Conservation (phyloP, 148 eudicot species). For the Camellia lanceoleosa region DNA sequence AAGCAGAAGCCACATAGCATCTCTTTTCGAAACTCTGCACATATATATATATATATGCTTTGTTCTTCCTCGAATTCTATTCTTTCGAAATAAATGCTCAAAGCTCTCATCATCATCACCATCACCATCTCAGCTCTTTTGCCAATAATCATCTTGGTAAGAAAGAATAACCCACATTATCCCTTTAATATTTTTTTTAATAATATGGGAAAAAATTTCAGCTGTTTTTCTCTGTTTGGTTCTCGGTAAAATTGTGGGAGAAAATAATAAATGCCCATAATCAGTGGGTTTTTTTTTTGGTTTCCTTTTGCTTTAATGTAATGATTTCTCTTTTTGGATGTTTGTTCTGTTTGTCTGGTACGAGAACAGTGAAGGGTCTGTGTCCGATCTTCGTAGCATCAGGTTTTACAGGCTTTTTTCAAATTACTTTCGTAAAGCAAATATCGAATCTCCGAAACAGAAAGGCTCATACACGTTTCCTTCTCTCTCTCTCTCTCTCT, state of each 20-base stretch:
- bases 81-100: neutral
- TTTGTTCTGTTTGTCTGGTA: neutral
- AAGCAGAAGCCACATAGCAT: neutral
- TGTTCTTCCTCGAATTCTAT: neutral
- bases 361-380: neutral
- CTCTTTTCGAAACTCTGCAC: neutral
- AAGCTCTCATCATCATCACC: neutral
- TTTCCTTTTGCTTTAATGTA: neutral
- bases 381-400: neutral
- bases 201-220: neutral
- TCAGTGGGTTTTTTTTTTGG: neutral
- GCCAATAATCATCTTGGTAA: neutral
- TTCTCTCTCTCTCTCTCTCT: constrained; percentile 1
- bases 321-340: constrained; percentile 2
- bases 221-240: neutral
- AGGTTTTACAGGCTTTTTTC: constrained; percentile 7
- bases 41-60: too few species aligned
- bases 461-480: too few species aligned
- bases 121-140: too few species aligned
- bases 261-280: neutral
- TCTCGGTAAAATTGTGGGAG: neutral
- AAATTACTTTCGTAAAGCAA: neutral
- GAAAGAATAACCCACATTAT: constrained; percentile 3
- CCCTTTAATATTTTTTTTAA: neutral
- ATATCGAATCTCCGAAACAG: constrained; percentile 2